Base-by-base conservation (phyloP, 2,329 filamentous ascomycete genomes). In the Microcyclospora tardicrescens region DNA sequence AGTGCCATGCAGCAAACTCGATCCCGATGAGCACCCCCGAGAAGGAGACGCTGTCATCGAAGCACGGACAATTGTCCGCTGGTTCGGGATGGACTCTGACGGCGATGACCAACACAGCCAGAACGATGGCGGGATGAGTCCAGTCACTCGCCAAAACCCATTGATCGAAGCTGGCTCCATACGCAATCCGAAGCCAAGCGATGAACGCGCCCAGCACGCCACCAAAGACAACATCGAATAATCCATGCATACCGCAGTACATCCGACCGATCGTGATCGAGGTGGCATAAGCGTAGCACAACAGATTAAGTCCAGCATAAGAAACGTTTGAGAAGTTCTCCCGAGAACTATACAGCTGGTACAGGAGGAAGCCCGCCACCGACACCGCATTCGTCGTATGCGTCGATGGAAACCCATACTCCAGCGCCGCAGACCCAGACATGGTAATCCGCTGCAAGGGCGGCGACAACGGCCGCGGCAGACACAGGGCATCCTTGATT, bases 181-280 rank as follows among this genome's bases (percentile, higher is more conserved):
- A 74, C 6, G 62, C 47, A 43, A 72, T 71, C 50, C 79, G 73
- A 14, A 72, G 52, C 14, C 68, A 59, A 2, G 72, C 72, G 28
- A 81, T 69, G 5, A 72, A 61, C 10, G 78, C 80, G 27, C 91
- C 91, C 40, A 95, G 70, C 11, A 77, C 52, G 39, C 81, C 84
- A 6, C 91, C 91, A 40, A 91, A 61, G 11, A 91, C 63, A 16
- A 96, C 86, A 60, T 98, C 91, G 33, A 91, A 69, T 62, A 96
- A 94, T 10, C 91, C 91, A 62, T 98, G 91, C 91, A 98, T 98
- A 44, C 91, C 91, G 57, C 91, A 98, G 65, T 98, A 96, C 28
- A 98, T 68, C 14, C 91, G 78, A 5, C 91, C 91, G 45, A 96
- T 67, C 31, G 95, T 74, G 55, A 98, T 96, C 16, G 89, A 95